Base-by-base conservation (phyloP, 2,329 filamentous ascomycete genomes). In the Metarhizium sp. region DNA sequence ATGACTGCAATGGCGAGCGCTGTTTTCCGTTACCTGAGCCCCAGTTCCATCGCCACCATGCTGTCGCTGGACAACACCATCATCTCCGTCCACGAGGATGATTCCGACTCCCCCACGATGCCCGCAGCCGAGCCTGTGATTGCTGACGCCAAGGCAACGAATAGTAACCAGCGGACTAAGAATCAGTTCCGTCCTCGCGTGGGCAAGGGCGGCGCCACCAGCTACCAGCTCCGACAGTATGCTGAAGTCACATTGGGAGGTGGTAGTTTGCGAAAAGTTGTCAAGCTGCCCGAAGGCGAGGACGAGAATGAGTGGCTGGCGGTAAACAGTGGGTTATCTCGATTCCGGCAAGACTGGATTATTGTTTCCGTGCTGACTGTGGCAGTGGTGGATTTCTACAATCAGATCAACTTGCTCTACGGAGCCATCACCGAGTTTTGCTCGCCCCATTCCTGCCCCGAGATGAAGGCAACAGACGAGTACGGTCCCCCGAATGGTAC, bases 391-490 rank as follows among this genome's bases (percentile, higher is more conserved):
- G 94, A 99, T 74, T 99, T 99, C 74, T 99, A 99, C 83, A 99
- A 99, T 77, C 94, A 99, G 74, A 95, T 99, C 78, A 99, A 99
- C 75, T 82, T 99, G 40, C 86, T 99, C 57, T 99, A 99, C 71
- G 95, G 95, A 57, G 94, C 94, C 62, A 99, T 99, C 69, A 99
- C 94, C 58, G 94, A 99, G 70, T 99, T 99, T 74, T 99, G 94
- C 78, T 97, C 94, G 30, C 92, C 94, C 36, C 88, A 94, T 69
- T 91, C 91, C 61, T 99, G 94, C 71, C 94, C 94, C 0, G 94
- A 97, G 75, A 99, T 99, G 94, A 99, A 99, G 74, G 94, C 94
- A n/a, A 99, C 94, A 10, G 95, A 99, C 75, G 94, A 99, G 87
- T 94, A 80, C 61, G 83, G 38, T 16, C n/a, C 25, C 10, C 14